Evolutionary conservation across 768 basidiomycete species (phyloP), one percentile per base, ranked within the genome.

Genomic region (Leucogyrophana mollusca): DNA sequence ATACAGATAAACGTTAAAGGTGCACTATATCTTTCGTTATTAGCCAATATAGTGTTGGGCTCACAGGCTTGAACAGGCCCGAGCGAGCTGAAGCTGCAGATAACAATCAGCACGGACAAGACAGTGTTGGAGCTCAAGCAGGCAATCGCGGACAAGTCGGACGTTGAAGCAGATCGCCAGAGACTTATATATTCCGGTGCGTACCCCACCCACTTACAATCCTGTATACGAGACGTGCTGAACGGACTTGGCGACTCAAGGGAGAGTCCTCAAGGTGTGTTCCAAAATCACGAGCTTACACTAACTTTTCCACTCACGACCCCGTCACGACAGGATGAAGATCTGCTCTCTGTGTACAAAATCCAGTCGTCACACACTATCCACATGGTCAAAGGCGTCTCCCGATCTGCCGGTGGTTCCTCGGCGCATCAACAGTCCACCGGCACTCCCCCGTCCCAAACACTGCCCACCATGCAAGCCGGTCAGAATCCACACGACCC

Each of bases 401-500:
- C 84, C 1, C 78, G 85, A 7, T 39, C 61, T 2, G 49, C 63
- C 2, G 25, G 69, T 13, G 49, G 72, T 1, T 61, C 80, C 0
- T 57, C 77, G 1, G 46, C 52, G 23, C 34, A 55, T 21, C 42
- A 54, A 25, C 59, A 67, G 16, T 61, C 61, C 33, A 49, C 74
- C 17, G 53, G 72, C n/a, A 56, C 76, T 4, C 59, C 78, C 1
- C 68, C 78, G n/a, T 85, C 80, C 60, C 74, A 71, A 25, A 2
- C 55, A 5, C 71, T 92, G 16, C 93, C 94, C 13, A 77, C 78
- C 9, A 93, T 96, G 90, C 90, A 91, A 56, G 78, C 94, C 0
- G 95, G 94, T 2, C 90, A 95, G 73, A 91, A 91, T 60, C 83
- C 83, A 1, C 79, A 83, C 51, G 90, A 94, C 65, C 92, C 90